Evolutionary conservation across 257 asterid species (phyloP).

Genomic region (Prunella vulgaris): DNA sequence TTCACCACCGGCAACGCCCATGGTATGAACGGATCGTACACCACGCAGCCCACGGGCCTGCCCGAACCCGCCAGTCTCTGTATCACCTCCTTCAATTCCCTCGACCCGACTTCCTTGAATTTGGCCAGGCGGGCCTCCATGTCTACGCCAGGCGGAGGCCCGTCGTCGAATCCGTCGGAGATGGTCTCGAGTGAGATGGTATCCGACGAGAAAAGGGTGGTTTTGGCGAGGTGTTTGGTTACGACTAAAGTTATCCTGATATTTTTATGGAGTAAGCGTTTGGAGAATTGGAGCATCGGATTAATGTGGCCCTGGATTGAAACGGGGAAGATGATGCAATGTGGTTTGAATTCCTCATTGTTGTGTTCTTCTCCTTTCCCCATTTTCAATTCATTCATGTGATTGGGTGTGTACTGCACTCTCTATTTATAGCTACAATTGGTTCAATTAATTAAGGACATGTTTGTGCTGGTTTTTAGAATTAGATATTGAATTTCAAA

Average conservation of each 20-base stretch:
- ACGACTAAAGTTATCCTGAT: constrained; percentile 22
- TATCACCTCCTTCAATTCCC: constrained; percentile 6
- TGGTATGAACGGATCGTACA: constrained; percentile 38
- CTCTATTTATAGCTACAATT: background rate
- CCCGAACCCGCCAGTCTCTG: constrained; percentile 23
- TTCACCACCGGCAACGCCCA: constrained; percentile 35
- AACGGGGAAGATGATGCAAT: constrained; percentile 36
- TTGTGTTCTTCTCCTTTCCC: background rate
- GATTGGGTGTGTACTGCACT: too few species aligned
- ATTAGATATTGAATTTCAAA: too few species aligned
- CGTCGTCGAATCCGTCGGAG: constrained; percentile 46
- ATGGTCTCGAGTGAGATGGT: constrained; percentile 28
- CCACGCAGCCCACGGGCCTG: constrained; percentile 30
- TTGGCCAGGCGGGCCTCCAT: background rate
- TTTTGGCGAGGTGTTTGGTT: constrained; percentile 23
- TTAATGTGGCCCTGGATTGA: constrained; percentile 52
- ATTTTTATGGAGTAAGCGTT: constrained; percentile 29
- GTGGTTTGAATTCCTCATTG: constrained; percentile 28
- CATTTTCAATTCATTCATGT: too few species aligned
- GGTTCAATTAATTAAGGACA: too few species aligned
- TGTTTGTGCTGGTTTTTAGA: too few species aligned
- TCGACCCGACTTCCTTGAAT: constrained; percentile 20
- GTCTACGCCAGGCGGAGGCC: background rate
- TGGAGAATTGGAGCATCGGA: constrained; percentile 51
- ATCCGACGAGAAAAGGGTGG: constrained; percentile 10